Base-by-base conservation (phyloP, 345 rosid species). In the Luvunga scandens region DNA sequence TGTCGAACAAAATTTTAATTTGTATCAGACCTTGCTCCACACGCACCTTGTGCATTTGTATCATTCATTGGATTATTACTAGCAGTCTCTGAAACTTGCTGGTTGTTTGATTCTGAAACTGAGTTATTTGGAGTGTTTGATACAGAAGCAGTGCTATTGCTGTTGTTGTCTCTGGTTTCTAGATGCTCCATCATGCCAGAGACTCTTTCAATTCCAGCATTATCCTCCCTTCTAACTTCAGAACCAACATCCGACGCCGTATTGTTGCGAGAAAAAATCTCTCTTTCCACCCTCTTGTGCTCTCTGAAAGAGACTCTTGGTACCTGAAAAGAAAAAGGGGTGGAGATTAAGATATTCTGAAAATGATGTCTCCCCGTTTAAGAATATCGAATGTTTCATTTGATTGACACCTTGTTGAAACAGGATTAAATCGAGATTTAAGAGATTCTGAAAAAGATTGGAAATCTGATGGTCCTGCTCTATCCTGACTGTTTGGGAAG, bases 261-360 rank as follows among this genome's bases (percentile, higher is more conserved):
- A 55, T 87, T 84, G 78, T 85, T 90, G 75, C 97, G 95, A 81
- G 94, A 89, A 83, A 94, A 76, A 94, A 86, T 81, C 89, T 90
- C 77, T 96, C 99, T 79, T 90, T 96, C 99, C 97, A 96, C 75
- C 86, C 97, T 85, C 94, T 86, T 63, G 99, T 94, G 83, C 97
- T 87, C 91, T 89, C 94, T 74, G 98, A 89, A 84, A 96, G 87
- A 2, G 99, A 94, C 73, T 96, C 99, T 78, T 91, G 94, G 86
- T 91, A 96, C 84, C 99, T 96, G 71, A 64, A 76, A 53, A 55
- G 36, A 45, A 73, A 45, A 45, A 3, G 18, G 13, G 63, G 71
- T 2, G 25, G 42, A 69, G 55, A 25, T 18, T 33, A 31, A 18
- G 25, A 21, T 12, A 65, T 65, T 33, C 27, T 10, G 65, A 31